Base-by-base conservation (phyloP, 176 grass and related monocot species). In the Dactylis glomerata region DNA sequence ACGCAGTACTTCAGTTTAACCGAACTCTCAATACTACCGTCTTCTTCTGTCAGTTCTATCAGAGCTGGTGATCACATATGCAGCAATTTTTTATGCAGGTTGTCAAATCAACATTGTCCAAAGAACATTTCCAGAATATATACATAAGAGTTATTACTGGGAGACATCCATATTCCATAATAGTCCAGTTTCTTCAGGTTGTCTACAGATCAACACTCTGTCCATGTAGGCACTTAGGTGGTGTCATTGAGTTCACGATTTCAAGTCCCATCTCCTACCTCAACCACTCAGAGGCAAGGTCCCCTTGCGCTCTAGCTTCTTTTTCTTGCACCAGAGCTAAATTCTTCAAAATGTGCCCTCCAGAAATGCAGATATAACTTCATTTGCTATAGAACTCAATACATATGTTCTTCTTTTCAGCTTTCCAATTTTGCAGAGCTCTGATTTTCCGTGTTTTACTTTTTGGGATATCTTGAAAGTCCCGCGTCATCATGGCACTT, bases 331-430 rank as follows among this genome's bases (percentile, higher is more conserved):
- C 6, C 64, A 72, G 10, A 57, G 23, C 23, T 82, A 71, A 40
- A 56, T 50, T 44, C 24, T 58, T 44, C 67, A 34, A 57, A 4
- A 17, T 44, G 19, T 20, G n/a, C 66, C 44, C 24, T 72, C 23
- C 24, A 82, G 38, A 82, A 10, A 82, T 82, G 34, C 24, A 82
- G 38, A 82, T 15, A 82, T 82, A 23, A 45, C 67, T 82, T 71
- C 34, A 30, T 12, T 72, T 57, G 10, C 16, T 41, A 82, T 15
- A 73, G 66, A 58, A 57, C 3, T 64, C 59, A 27, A 64, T 32
- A 32, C 61, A 64, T 32, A 32, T 32, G 14, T 63, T 63, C 26
- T 64, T 63, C 26, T 16, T 63, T 63, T 32, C 28, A 64, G 14
- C 61, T 64, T 64, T 64, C 61, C 61, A 32, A 32, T 64, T 63